These are phyloP conservation scores for Pyrenochaeta sp. DNA, from an alignment of 2,329 filamentous ascomycete species.

Conservation along the genomic window DNA sequence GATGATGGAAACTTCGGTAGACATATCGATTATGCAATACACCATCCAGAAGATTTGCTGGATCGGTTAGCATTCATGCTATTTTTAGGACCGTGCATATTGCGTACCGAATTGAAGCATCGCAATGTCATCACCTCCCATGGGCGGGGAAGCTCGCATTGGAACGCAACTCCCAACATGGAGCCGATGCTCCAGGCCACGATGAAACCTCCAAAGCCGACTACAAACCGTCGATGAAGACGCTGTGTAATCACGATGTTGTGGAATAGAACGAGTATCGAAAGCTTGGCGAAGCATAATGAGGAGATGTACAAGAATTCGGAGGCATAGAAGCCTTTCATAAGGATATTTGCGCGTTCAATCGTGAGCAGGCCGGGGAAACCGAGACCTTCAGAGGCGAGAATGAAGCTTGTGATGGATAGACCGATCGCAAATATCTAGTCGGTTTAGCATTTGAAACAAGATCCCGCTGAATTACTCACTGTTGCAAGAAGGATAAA, in stretches of 20 bases:
- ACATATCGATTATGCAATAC: conserved; percentile 43
- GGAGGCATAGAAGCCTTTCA: conserved; percentile 42
- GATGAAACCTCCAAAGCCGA: conserved; percentile 31
- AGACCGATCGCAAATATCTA: conserved; percentile 37
- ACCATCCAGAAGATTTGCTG: conserved; percentile 45
- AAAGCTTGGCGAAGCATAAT: conserved; percentile 41
- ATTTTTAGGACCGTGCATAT: too few species aligned
- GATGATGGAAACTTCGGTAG: conserved; percentile 39
- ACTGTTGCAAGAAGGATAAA: conserved; percentile 43
- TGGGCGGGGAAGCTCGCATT: conserved; percentile 39
- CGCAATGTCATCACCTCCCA: conserved; percentile 36
- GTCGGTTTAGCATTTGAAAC: conserved; percentile 9
- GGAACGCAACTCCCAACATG: conserved; percentile 33
- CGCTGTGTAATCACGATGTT: conserved; percentile 26
- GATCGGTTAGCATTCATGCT: conserved; percentile 18
- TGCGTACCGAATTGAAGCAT: conserved; percentile 40
- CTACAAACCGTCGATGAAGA: conserved; percentile 25
- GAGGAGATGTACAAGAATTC: conserved; percentile 43
- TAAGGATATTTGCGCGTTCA: conserved; percentile 27
- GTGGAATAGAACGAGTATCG: conserved; percentile 37
- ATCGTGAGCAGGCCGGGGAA: conserved; percentile 18
- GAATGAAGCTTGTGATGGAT: conserved; percentile 31
- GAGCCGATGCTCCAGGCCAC: conserved; percentile 37
- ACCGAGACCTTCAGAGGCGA: conserved; percentile 37
- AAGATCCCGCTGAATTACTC: conserved; percentile 4